Evolutionary conservation across 805 yeast species (phyloP), one percentile per base, ranked within the genome.

Genomic region (Nakazawaea peltata): DNA sequence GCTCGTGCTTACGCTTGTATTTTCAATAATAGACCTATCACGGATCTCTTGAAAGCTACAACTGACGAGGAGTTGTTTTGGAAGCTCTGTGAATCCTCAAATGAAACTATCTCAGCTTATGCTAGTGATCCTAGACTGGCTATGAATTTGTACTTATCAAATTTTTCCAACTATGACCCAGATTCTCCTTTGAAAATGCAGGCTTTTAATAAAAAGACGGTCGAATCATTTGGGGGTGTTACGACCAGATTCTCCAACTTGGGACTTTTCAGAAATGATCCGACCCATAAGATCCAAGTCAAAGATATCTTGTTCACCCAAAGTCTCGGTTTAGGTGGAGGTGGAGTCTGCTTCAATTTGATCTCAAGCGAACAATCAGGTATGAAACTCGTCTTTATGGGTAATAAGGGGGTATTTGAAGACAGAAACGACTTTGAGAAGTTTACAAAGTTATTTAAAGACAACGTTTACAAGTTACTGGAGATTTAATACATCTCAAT

Each of bases 271-370:
- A 32, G 32, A 25, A 32, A 25, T 12, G 14, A 11, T 13, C 21
- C 24, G 12, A 7, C 8, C 14, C 11, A 16, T 12, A 28, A 19
- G 23, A 32, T 11, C 22, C 18, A 16, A 8, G 17, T 32, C 26
- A 28, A 32, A 14, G 40, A 37, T n/a, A 28, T 37, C 13, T 15
- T 37, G 3, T 37, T 37, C 33, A 32, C 21, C 13, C 40, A 37
- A 29, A 28, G 33, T 19, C 19, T 37, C 11, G 40, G 40, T n/a
- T 17, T 22, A 9, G 28, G 24, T 25, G 40, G 40, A 23, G 40
- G 36, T 14, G 15, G 10, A 4, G 14, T 28, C 9, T 35, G 31
- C 2, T 10, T 32, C 8, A 36, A 36, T 19, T 15, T 32, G 14
- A 19, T 36, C 19, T 36, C 39, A n/a, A n/a, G n/a, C n/a, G n/a